Evolutionary conservation across 2,329 filamentous ascomycete species (phyloP).

Genomic region (Colletotrichum chrysophilum): DNA sequence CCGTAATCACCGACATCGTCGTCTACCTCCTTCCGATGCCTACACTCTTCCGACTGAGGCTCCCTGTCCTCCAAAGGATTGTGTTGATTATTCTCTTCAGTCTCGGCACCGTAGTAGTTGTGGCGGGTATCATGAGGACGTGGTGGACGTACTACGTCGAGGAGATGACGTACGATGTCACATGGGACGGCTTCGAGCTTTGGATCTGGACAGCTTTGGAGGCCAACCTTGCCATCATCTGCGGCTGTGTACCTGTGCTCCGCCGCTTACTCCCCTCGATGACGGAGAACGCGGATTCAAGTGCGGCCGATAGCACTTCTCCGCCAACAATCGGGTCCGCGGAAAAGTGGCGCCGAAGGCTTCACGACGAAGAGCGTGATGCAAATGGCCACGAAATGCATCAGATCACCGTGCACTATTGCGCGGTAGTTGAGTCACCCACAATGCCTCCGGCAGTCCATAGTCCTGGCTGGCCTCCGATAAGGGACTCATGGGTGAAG

Average conservation of each 20-base stretch:
- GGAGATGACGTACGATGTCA: slow-evolving; percentile 40
- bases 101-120: slow-evolving; percentile 40
- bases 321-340: neutral
- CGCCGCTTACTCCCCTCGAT: neutral
- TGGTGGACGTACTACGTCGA: slow-evolving; percentile 38
- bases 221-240: slow-evolving; percentile 45
- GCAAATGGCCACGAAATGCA: neutral
- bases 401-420: neutral
- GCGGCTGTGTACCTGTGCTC: slow-evolving; percentile 32
- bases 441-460: neutral
- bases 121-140: slow-evolving; percentile 38
- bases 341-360: neutral
- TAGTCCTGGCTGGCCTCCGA: neutral
- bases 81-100: slow-evolving; percentile 41
- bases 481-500: neutral
- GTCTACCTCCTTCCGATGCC: slow-evolving; percentile 43
- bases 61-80: slow-evolving; percentile 37
- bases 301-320: neutral
- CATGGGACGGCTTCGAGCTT: slow-evolving; percentile 43
- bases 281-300: neutral
- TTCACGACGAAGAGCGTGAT: neutral
- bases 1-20: slow-evolving; percentile 36
- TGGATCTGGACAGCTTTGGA: slow-evolving; percentile 49
- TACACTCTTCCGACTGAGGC: slow-evolving; percentile 33
- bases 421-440: neutral